Base-by-base conservation (phyloP, 2,329 filamentous ascomycete species). In the Neofusicoccum laricinum region DNA sequence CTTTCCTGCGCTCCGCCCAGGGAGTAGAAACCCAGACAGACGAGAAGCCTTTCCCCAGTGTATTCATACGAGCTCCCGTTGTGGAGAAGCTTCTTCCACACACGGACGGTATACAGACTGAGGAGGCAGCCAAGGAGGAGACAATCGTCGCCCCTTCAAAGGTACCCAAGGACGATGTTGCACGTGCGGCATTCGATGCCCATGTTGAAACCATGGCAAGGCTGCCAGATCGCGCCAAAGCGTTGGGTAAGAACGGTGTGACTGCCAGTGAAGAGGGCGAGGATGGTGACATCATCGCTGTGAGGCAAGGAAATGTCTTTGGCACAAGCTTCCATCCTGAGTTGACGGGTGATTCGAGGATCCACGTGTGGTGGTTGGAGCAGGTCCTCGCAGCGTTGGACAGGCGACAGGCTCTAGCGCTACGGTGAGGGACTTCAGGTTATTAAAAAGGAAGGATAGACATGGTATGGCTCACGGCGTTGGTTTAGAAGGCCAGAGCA, bases 291-390 rank as follows among this genome's bases (percentile, higher is more conserved):
- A 94, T 98, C 59, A 88, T 98, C 58, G 94, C 94, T 0, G 92
- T 98, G 38, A 85, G 86, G 68, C 93, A 98, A 78, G 92, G 90
- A 0, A 97, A 97, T 76, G 90, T 97, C 0, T 90, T 98, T 71
- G 95, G 93, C 3, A 97, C 91, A 2, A 97, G 93, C 72, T 99
- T 98, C 74, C 95, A 98, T 71, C 95, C 95, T 0, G 95, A 99
- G 77, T 77, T 99, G 76, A 98, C 94, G 0, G 86, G 88, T 7
- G 95, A 99, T 79, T 82, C 88, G 64, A 85, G 95, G 64, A 96
- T 98, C 72, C 95, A 99, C 77, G 84, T 86, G 4, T 98, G 95
- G 95, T 99, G 95, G 95, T 73, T 99, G 73, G 80, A 84, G 69
- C 86, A 94, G 77, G 90, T 92, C 1, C 25, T 75, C 51, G 71